Percentiles rank a stretch among this genome's conserved stretches.
These are phyloP conservation scores for Lachancea sp. DNA, from an alignment of 805 yeast genomes.

Conservation along the genomic window DNA sequence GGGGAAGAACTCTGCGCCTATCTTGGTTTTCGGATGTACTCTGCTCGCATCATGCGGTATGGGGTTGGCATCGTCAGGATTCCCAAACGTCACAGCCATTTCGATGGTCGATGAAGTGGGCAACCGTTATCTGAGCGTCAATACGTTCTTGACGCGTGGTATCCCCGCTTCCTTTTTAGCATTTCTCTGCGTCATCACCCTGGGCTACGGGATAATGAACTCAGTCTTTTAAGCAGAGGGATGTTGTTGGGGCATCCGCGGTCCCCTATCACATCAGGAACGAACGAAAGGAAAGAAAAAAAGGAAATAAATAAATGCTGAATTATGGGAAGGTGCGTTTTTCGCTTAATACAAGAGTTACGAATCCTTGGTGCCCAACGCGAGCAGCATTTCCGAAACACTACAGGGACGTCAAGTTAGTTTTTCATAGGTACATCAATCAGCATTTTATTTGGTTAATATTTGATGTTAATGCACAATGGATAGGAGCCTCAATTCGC, in stretches of 20 bases:
- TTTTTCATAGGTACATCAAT: too few species aligned
- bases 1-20: slow-evolving; percentile 61
- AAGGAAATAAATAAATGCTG: too few species aligned
- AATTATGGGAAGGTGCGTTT: too few species aligned
- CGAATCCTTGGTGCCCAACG: too few species aligned
- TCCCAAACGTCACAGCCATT: slow-evolving; percentile 97
- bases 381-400: too few species aligned
- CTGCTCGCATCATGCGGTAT: slow-evolving; percentile 86
- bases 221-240: slow-evolving; percentile 22
- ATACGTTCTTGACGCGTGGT: slow-evolving; percentile 81
- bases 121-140: slow-evolving; percentile 75
- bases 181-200: slow-evolving; percentile 60
- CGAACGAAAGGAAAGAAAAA: background rate
- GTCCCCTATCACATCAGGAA: background rate
- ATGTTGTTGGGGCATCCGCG: background rate
- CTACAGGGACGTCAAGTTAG: too few species aligned
- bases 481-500: too few species aligned
- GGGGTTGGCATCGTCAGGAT: slow-evolving; percentile 96
- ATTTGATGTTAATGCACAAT: too few species aligned
- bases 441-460: too few species aligned
- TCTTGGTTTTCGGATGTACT: slow-evolving; percentile 41
- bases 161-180: slow-evolving; percentile 80
- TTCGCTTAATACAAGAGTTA: too few species aligned
- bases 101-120: slow-evolving; percentile 91
- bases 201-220: slow-evolving; percentile 76